phyloP scores from a whole-genome alignment of 768 basidiomycete species.

The Russula vinacea region DNA sequence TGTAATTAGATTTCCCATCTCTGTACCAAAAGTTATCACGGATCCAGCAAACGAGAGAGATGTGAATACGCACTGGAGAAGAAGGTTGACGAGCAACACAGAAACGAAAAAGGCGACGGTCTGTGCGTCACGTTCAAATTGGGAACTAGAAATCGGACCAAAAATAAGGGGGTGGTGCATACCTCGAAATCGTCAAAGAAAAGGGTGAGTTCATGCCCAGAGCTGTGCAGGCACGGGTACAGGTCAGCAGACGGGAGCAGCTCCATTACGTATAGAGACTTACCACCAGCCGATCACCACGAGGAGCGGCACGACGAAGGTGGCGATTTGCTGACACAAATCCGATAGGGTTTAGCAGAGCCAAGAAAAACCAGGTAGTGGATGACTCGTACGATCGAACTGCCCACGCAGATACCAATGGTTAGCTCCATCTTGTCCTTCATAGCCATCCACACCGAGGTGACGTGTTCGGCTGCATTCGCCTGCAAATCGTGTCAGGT shows the following conservation, averaged over 20 bases:
- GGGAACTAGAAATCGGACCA: slow-evolving; percentile 5
- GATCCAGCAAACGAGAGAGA: slow-evolving; percentile 2
- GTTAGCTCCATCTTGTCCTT: slow-evolving; percentile 72
- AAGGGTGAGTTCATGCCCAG: slow-evolving; percentile 68
- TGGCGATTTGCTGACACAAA: slow-evolving; percentile 66
- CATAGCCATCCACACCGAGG: slow-evolving; percentile 85
- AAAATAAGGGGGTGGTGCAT: slow-evolving; percentile 16
- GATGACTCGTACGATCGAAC: slow-evolving; percentile 60
- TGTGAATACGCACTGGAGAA: slow-evolving; percentile 55
- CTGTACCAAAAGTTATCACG: slow-evolving; percentile 34
- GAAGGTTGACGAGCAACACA: slow-evolving; percentile 81
- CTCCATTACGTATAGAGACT: slow-evolving; percentile 36
- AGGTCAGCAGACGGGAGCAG: slow-evolving; percentile 8
- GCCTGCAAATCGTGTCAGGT: slow-evolving; percentile 43
- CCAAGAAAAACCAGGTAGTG: not conserved
- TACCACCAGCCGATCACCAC: slow-evolving; percentile 88
- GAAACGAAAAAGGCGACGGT: slow-evolving; percentile 85
- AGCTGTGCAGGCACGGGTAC: slow-evolving; percentile 39
- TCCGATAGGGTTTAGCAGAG: not conserved
- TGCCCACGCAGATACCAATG: slow-evolving; percentile 76
- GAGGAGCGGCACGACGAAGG: slow-evolving; percentile 82
- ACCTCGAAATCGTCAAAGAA: slow-evolving; percentile 88
- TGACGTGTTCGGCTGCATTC: slow-evolving; percentile 84
- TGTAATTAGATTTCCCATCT: slow-evolving; percentile 85
- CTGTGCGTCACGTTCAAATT: slow-evolving; percentile 36